Evolutionary conservation across 176 grass and related monocot genomes (phyloP), one percentile per base, ranked within the genome.

Genomic region (Oryza longistaminata): DNA sequence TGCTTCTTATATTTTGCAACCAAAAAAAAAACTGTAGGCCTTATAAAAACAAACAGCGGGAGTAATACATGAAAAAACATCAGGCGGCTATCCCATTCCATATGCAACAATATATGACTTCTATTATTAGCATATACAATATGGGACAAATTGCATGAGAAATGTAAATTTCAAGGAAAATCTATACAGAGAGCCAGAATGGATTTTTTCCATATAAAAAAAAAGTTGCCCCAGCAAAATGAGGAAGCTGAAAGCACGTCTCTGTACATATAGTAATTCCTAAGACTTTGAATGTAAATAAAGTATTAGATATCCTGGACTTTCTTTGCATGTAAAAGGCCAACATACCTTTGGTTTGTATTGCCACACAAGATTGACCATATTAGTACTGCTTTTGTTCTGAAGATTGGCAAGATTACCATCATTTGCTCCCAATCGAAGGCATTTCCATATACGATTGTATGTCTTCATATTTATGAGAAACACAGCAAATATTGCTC

Each of bases 401-500:
- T 15, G 1, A 4, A 45, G 77, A 5, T 19, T 21, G 16, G 1
- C 24, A 13, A 65, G 24, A 65, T 65, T 27, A 65, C 6, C 62
- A 27, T 65, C n/a, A 65, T 65, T 65, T 65, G 16, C 25, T 25
- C 50, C 58, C 49, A 81, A 19, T 27, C 31, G 24, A 26, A 89
- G 75, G 66, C 75, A 74, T 70, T 62, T 87, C 80, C 75, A 87
- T 16, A 87, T 89, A 12, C 45, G 75, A 22, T 27, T 31, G 26
- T 83, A 89, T 24, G 91, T 92, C 33, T 26, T 81, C 43, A 52
- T 81, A 53, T 89, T 92, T 25, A 92, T 33, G 10, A 92, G 76
- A 67, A 67, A 87, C 12, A 89, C 80, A 39, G 46, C 80, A 92
- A 84, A 92, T 17, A 82, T n/a, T 40, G 66, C 39, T 22, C 6